These are phyloP conservation scores for Populus tremula DNA, from an alignment of 345 rosid genomes.

Conservation along the genomic window DNA sequence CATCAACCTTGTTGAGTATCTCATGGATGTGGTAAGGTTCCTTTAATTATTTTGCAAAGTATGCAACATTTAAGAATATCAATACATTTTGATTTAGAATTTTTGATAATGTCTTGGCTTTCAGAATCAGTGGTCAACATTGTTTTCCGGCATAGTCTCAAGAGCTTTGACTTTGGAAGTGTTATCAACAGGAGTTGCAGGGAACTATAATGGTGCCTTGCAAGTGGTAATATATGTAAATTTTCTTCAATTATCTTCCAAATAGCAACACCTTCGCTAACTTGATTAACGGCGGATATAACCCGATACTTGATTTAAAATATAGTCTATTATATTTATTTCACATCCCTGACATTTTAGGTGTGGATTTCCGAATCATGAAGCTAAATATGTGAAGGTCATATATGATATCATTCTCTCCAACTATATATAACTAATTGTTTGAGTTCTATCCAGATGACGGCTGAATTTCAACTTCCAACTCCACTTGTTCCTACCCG, in stretches of 20 bases:
- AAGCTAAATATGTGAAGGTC: not conserved
- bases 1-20: slow-evolving; percentile 60
- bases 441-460: slow-evolving; percentile 49
- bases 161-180: slow-evolving; percentile 64
- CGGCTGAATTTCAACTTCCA: slow-evolving; percentile 72
- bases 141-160: slow-evolving; percentile 71
- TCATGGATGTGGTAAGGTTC: slow-evolving; percentile 68
- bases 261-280: not conserved
- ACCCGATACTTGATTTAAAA: not conserved
- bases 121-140: slow-evolving; percentile 76
- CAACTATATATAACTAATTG: not conserved
- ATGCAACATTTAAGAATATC: not conserved
- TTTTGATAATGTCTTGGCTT: not conserved
- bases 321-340: not conserved
- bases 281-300: not conserved
- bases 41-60: not conserved
- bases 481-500: slow-evolving; percentile 82
- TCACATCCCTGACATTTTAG: not conserved
- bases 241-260: not conserved
- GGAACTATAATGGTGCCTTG: slow-evolving; percentile 68
- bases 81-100: not conserved
- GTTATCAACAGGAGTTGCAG: slow-evolving; percentile 57
- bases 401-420: not conserved
- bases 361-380: not conserved
- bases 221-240: slow-evolving; percentile 58